These are phyloP conservation scores for Trypanosomatidae sp. DNA, from an alignment of 208 protist species.

Conservation along the genomic window DNA sequence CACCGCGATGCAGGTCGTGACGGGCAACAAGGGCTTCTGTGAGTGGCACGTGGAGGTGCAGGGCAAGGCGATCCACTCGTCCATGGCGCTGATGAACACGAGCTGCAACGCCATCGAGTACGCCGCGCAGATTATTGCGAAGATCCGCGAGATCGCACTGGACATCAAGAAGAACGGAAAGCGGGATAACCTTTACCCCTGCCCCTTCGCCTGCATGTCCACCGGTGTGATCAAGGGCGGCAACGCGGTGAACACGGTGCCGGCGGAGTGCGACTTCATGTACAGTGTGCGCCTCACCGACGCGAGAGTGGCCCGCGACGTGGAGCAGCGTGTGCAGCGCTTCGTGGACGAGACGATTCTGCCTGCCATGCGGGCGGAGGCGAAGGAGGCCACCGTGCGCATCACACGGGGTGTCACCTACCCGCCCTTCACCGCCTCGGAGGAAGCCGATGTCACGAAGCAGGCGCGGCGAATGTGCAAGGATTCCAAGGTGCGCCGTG, in stretches of 20 bases:
- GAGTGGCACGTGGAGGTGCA: slow-evolving; percentile 36
- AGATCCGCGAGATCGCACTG: slow-evolving; percentile 33
- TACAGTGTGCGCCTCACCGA: slow-evolving; percentile 44
- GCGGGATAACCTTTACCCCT: slow-evolving; percentile 12
- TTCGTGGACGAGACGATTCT: slow-evolving; percentile 35
- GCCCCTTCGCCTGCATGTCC: slow-evolving; percentile 29
- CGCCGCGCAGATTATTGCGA: slow-evolving; percentile 48
- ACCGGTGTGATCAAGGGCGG: slow-evolving; percentile 45
- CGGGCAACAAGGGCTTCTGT: slow-evolving; percentile 29
- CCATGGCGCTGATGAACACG: slow-evolving; percentile 43
- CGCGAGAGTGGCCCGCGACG: slow-evolving; percentile 12
- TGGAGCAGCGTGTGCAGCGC: slow-evolving; percentile 27
- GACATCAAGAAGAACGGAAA: slow-evolving; percentile 31
- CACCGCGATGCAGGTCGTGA: slow-evolving; percentile 28
- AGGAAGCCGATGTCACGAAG: slow-evolving; percentile 37
- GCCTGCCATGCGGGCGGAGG: slow-evolving; percentile 46
- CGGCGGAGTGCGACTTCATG: slow-evolving; percentile 42
- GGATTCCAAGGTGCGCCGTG: slow-evolving; percentile 14
- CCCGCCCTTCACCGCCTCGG: slow-evolving; percentile 32
- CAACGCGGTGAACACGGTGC: slow-evolving; percentile 56
- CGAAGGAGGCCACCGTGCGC: slow-evolving; percentile 27
- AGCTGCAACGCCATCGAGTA: slow-evolving; percentile 53
- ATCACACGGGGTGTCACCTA: slow-evolving; percentile 6
- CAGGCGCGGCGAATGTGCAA: slow-evolving; percentile 19
- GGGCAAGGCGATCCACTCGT: slow-evolving; percentile 59